Base-by-base conservation (phyloP, 306 rosid genomes). In the Coriaria nepalensis region DNA sequence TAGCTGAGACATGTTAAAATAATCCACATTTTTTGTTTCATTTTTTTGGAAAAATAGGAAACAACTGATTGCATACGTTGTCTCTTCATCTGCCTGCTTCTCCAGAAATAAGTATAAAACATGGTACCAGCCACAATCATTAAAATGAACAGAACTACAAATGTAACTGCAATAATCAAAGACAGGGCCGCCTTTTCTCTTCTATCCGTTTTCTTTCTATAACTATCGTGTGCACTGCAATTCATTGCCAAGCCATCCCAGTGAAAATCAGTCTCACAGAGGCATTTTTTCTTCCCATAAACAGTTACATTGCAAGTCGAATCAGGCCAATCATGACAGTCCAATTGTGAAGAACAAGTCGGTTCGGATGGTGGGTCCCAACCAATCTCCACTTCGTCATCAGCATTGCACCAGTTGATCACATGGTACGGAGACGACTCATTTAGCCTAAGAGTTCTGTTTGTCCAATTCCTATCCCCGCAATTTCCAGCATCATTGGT, bases 261-360 rank as follows among this genome's bases (percentile, higher is more conserved):
- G 55, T 47, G 36, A 36, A 70, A 68, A 42, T 66, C 49, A 60
- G 62, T 33, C 6, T 63, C 45, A 73, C 87, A 79, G 59, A 73
- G 76, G 61, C 94, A 83, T 45, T 78, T 70, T 43, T 62, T 68
- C 38, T 49, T 59, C 54, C 80, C 78, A 64, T 73, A 67, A 34
- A 14, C 59, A 15, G 81, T 53, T 29, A 52, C 59, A 60, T 61
- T 73, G 69, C 94, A 84, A 57, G 63, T 66, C 53, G 92, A 80
- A 59, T 64, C 60, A 6, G 81, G 81, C 92, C 86, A 75, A 33
- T 80, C 83, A 66, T 63, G 62, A 72, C 94, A 80, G 62, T 78
- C 92, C 15, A 58, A 10, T 34, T 64, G 13, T 35, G 78, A 65
- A 45, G 79, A 73, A 56, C 92, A 84, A 63, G 59, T 29, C 5